A percentile compares a stretch with the other conserved stretches of the same genome.
Conservation (phyloP, 345 rosid genomes). For the Barbarea vulgaris region DNA sequence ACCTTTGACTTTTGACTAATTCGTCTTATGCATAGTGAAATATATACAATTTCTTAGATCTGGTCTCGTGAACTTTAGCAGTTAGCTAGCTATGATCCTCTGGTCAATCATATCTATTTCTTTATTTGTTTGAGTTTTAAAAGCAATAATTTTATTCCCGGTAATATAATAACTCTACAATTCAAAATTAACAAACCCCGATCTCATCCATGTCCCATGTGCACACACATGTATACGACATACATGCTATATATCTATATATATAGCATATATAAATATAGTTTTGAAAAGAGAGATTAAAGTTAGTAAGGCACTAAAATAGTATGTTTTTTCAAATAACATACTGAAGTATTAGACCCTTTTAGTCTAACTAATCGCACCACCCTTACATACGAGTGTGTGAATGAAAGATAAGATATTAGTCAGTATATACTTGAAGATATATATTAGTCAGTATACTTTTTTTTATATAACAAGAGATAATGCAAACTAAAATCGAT, state of each 20-base stretch:
- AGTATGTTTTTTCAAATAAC: constrained; percentile 6
- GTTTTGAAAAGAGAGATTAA: constrained; percentile 20
- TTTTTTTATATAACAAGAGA: not conserved
- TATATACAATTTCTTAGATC: constrained; percentile 19
- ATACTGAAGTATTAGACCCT: constrained; percentile 22
- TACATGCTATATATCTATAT: constrained; percentile 36
- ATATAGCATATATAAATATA: constrained; percentile 6
- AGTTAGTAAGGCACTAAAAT: constrained; percentile 15
- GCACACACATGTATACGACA: constrained; percentile 32
- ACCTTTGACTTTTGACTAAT: constrained; percentile 39
- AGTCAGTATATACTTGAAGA: not conserved
- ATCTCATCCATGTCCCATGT: constrained; percentile 34
- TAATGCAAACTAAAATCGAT: not conserved
- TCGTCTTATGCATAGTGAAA: constrained; percentile 23
- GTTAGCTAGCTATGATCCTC: constrained; percentile 33
- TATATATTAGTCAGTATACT: not conserved
- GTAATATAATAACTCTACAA: constrained; percentile 5
- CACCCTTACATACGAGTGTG: not conserved
- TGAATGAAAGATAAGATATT: constrained; percentile 1
- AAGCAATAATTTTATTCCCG: not conserved
- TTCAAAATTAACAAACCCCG: constrained; percentile 11
- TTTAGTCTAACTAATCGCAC: constrained; percentile 24
- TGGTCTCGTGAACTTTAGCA: constrained; percentile 43
- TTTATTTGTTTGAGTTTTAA: constrained; percentile 13
- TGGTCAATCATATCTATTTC: constrained; percentile 29